Evolutionary conservation across 2,329 filamentous ascomycete genomes (phyloP).

Genomic region (Colletotrichum sp.): DNA sequence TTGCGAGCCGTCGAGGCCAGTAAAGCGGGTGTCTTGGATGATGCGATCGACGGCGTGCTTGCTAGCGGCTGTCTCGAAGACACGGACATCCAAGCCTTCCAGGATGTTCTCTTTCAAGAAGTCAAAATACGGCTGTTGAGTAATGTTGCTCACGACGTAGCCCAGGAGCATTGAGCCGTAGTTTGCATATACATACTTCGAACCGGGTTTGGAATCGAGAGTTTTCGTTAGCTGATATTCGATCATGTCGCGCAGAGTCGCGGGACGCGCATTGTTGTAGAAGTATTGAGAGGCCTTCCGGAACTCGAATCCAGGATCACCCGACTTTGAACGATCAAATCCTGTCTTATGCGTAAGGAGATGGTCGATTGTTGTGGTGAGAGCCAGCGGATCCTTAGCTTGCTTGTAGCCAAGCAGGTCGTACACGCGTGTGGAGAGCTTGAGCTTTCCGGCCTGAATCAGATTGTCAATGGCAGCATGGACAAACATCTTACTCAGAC

Average conservation of each 20-base stretch:
- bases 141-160: conserved; percentile 22
- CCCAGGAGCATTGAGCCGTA: conserved; percentile 15
- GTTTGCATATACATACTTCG: conserved; percentile 7
- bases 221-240: conserved; percentile 16
- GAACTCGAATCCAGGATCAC: conserved; percentile 13
- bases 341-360: conserved; percentile 13
- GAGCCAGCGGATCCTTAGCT: not conserved
- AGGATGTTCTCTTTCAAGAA: conserved; percentile 10
- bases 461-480: conserved; percentile 19
- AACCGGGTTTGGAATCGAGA: conserved; percentile 11
- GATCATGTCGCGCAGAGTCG: conserved; percentile 18
- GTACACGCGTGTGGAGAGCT: not conserved
- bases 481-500: conserved; percentile 21
- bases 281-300: not conserved
- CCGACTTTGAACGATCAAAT: conserved; percentile 1
- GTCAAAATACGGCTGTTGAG: not conserved
- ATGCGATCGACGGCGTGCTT: conserved; percentile 15
- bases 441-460: conserved; percentile 5
- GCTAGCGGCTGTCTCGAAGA: conserved; percentile 14
- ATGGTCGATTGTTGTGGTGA: conserved; percentile 13
- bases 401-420: conserved; percentile 6
- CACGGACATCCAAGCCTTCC: conserved; percentile 4
- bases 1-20: conserved; percentile 4
- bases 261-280: not conserved
- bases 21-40: conserved; percentile 13